phyloP scores from a whole-genome alignment of 208 protist species.

The Entamoeba histolytica region DNA sequence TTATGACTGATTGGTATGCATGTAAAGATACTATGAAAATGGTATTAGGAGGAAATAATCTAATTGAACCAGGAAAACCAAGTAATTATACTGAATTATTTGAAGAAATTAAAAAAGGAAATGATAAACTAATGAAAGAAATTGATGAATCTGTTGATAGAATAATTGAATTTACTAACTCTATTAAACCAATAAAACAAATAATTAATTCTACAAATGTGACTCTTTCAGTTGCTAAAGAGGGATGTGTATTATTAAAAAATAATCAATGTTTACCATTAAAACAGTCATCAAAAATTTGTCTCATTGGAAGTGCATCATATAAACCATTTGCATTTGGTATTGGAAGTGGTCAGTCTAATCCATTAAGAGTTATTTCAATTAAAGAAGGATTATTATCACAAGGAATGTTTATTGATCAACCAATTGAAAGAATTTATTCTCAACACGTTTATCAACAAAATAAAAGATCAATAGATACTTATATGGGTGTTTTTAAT shows the following conservation, averaged over 20 bases:
- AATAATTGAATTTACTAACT: background rate
- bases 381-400: background rate
- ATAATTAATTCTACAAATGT: background rate
- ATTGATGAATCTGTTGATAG: background rate
- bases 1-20: background rate
- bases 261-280: background rate
- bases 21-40: background rate
- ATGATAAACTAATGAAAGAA: background rate
- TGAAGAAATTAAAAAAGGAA: background rate
- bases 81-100: background rate
- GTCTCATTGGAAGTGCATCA: background rate
- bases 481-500: background rate
- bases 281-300: background rate
- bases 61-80: background rate
- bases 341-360: background rate
- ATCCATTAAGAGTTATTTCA: background rate
- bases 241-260: background rate
- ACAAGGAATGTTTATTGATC: background rate
- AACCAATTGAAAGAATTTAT: background rate
- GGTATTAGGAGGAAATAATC: background rate
- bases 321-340: background rate
- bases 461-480: background rate
- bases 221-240: background rate
- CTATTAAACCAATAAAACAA: background rate
- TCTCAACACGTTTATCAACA: background rate